Evolutionary conservation across 306 rosid genomes (phyloP).

Genomic region (Pueraria montana): DNA sequence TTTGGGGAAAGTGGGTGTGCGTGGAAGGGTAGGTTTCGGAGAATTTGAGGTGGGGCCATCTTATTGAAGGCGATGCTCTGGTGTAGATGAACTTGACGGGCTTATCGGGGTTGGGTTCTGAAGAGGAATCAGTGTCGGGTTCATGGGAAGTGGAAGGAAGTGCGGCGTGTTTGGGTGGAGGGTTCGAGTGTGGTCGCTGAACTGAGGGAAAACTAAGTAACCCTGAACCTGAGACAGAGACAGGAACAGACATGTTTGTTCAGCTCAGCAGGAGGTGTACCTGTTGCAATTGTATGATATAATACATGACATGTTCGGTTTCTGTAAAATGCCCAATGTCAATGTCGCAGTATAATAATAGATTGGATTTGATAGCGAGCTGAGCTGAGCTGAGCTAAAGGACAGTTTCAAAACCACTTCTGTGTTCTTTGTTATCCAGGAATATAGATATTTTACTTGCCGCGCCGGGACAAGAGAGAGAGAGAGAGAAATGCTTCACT

Average conservation of each 20-base stretch:
- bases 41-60: constrained; percentile 83
- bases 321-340: too few species aligned
- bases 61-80: constrained; percentile 91
- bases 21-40: constrained; percentile 61
- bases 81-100: constrained; percentile 62
- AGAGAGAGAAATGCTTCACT: too few species aligned
- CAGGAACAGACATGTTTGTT: constrained; percentile 34
- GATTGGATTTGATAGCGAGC: too few species aligned
- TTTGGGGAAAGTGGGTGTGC: constrained; percentile 54
- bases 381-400: too few species aligned
- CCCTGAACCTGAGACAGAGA: constrained; percentile 38
- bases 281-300: neutral
- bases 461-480: too few species aligned
- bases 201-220: constrained; percentile 8
- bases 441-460: too few species aligned
- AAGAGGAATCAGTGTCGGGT: constrained; percentile 19
- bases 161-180: constrained; percentile 37
- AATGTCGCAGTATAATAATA: too few species aligned
- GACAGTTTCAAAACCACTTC: too few species aligned
- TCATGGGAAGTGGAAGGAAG: constrained; percentile 44
- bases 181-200: constrained; percentile 43
- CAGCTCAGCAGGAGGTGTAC: neutral
- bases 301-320: too few species aligned
- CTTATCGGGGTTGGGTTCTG: constrained; percentile 21
- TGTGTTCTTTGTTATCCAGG: too few species aligned